phyloP scores from a whole-genome alignment of 495 filamentous ascomycete species.

The Massariosphaeria phaeospora region DNA sequence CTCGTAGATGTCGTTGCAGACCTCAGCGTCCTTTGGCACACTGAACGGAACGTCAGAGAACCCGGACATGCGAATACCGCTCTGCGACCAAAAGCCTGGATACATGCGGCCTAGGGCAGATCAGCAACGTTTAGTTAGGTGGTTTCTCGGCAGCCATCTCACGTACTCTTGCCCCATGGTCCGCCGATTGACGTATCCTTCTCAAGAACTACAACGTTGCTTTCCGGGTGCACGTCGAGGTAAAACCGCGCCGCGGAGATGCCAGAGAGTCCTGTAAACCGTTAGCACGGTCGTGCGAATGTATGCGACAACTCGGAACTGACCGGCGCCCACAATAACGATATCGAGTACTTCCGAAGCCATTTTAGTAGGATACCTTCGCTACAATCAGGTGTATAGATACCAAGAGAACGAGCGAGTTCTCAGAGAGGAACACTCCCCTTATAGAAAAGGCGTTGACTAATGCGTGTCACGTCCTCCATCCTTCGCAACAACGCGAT shows the following conservation, averaged over 20 bases:
- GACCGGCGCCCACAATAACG: background rate
- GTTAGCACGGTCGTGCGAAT: background rate
- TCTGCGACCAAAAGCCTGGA: conserved; percentile 13
- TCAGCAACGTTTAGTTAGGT: background rate
- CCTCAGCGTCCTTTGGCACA: background rate
- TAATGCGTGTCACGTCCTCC: too few relatives aligned
- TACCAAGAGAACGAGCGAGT: too few relatives aligned
- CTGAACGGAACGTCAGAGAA: conserved; percentile 3
- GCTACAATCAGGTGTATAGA: too few relatives aligned
- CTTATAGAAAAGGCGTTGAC: too few relatives aligned
- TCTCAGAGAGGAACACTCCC: too few relatives aligned
- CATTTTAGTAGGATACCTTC: too few relatives aligned
- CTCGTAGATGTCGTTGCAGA: conserved; percentile 7
- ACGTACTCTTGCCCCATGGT: conserved; percentile 4
- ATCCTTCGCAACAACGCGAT: too few relatives aligned
- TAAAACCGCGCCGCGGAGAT: background rate
- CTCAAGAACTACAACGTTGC: background rate
- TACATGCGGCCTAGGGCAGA: background rate
- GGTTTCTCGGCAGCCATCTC: background rate
- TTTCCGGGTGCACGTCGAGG: conserved; percentile 5
- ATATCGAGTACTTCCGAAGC: background rate
- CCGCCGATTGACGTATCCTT: background rate
- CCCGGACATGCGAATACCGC: background rate
- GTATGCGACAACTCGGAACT: background rate
- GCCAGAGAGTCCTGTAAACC: background rate